These are phyloP conservation scores for Gomphus bonarii DNA, from an alignment of 1,284 basidiomycete species.

Conservation along the genomic window DNA sequence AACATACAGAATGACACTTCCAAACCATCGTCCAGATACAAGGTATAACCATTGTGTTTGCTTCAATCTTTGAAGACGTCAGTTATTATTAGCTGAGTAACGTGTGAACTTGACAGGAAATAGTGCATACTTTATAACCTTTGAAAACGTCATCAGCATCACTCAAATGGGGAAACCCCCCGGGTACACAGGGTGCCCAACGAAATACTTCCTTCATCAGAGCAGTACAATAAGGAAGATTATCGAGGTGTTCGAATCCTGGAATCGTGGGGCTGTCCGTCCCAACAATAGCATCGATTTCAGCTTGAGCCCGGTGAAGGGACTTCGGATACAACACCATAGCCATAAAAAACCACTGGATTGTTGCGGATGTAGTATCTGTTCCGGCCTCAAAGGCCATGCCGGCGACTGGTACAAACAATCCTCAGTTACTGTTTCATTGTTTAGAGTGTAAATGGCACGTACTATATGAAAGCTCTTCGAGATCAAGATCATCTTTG, in stretches of 20 bases:
- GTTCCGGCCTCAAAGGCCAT: slow-evolving; percentile 12
- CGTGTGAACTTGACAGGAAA: neutral
- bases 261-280: neutral
- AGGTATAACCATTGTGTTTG: neutral
- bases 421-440: neutral
- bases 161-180: neutral
- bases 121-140: neutral
- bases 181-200: neutral
- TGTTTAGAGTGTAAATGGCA: neutral
- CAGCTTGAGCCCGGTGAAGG: slow-evolving; percentile 10
- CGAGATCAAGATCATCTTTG: slow-evolving; percentile 8
- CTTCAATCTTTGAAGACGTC: neutral
- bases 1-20: neutral
- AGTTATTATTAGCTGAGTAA: no score
- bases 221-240: slow-evolving; percentile 13
- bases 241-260: slow-evolving; percentile 5
- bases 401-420: slow-evolving; percentile 2
- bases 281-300: slow-evolving; percentile 10
- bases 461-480: neutral
- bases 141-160: neutral
- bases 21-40: neutral
- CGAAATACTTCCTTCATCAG: slow-evolving; percentile 12
- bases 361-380: slow-evolving; percentile 9
- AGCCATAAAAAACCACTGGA: slow-evolving; percentile 11
- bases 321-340: slow-evolving; percentile 11